Evolutionary conservation across 1,284 basidiomycete species (phyloP).

Genomic region (Kalmanozyma brasiliensis): DNA sequence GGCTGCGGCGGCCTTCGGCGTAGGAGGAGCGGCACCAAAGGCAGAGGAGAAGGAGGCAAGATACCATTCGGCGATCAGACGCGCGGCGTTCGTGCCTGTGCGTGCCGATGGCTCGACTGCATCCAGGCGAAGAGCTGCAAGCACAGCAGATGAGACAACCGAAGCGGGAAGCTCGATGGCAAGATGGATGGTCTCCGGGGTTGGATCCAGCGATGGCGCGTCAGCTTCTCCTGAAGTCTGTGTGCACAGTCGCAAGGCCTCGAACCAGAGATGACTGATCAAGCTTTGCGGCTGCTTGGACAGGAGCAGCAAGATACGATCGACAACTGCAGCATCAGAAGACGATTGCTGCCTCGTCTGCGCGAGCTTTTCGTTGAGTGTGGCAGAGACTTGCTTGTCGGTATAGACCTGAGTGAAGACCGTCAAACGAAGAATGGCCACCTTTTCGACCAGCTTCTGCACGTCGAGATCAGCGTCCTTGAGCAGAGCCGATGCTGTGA

Average conservation of each 20-base stretch:
- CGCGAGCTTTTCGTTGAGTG: constrained; percentile 21
- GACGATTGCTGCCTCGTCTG: constrained; percentile 16
- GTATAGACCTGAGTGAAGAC: constrained; percentile 47
- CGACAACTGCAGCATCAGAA: constrained; percentile 16
- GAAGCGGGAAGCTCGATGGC: constrained; percentile 45
- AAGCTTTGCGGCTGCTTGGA: constrained; percentile 40
- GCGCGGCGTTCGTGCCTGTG: constrained; percentile 44
- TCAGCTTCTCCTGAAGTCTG: constrained; percentile 29
- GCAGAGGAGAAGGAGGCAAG: constrained; percentile 45
- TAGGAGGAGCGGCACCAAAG: constrained; percentile 22
- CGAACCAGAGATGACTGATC: constrained; percentile 53
- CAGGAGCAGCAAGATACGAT: constrained; percentile 29
- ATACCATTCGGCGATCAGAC: constrained; percentile 56
- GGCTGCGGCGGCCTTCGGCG: constrained; percentile 32
- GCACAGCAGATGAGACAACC: constrained; percentile 49
- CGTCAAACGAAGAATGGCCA: constrained; percentile 48
- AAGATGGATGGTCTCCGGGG: constrained; percentile 34
- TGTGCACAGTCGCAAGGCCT: constrained; percentile 37
- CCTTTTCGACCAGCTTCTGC: constrained; percentile 31
- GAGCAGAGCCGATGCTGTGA: constrained; percentile 30
- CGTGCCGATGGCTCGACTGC: constrained; percentile 13
- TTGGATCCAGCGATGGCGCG: constrained; percentile 41
- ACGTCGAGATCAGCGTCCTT: constrained; percentile 24
- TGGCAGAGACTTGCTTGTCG: constrained; percentile 16
- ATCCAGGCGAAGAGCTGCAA: constrained; percentile 54